These are phyloP conservation scores for Venturia pyrina DNA, from an alignment of 2,329 filamentous ascomycete species.

Conservation along the genomic window DNA sequence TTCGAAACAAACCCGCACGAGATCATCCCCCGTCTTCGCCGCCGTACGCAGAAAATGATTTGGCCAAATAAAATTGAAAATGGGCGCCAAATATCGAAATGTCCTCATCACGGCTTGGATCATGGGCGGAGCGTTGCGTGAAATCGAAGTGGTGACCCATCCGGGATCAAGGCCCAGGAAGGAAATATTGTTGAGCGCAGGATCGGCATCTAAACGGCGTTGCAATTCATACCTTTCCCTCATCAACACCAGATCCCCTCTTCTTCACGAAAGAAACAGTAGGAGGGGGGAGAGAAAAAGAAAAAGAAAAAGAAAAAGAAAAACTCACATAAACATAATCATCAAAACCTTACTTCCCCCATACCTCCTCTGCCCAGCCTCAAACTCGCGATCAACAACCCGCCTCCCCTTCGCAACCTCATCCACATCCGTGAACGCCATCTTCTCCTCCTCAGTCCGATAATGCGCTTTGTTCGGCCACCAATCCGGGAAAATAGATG, in stretches of 20 bases:
- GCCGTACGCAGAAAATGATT: not conserved
- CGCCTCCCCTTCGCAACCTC: not conserved
- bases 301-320: not conserved
- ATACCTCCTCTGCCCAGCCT: not conserved
- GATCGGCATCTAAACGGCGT: not conserved
- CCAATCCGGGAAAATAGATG: slow-evolving; percentile 3
- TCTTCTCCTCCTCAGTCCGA: not conserved
- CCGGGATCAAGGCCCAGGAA: not conserved
- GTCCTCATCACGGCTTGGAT: not conserved
- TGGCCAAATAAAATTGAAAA: not conserved
- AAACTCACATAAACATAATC: slow-evolving; percentile 1
- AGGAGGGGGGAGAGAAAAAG: too few relatives aligned
- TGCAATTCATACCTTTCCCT: not conserved
- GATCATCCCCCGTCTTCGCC: not conserved
- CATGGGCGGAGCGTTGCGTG: not conserved
- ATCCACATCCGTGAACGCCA: not conserved
- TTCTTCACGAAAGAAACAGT: too few relatives aligned
- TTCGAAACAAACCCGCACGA: slow-evolving; percentile 1
- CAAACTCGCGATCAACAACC: not conserved
- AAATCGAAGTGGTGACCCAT: not conserved
- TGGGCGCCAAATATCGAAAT: not conserved
- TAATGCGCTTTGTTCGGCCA: not conserved
- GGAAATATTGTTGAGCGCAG: not conserved
- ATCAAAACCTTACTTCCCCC: not conserved
- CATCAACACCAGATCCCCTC: too few relatives aligned